These are phyloP conservation scores for Colletotrichum aenigma DNA, from an alignment of 2,329 filamentous ascomycete species.

Conservation along the genomic window DNA sequence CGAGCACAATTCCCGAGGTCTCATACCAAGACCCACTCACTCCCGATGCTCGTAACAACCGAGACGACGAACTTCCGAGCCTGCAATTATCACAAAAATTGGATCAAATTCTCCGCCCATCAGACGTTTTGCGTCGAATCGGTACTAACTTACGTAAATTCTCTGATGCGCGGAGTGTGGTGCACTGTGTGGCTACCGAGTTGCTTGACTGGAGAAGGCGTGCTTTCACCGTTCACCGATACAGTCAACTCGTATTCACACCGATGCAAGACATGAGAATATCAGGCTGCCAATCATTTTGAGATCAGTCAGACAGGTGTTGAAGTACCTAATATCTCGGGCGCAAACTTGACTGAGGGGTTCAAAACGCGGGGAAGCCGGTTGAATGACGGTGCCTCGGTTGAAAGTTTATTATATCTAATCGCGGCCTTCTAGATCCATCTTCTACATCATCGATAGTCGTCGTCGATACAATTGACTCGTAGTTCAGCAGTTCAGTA, in stretches of 20 bases:
- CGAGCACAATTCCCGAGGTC: neutral
- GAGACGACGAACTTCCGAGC: neutral
- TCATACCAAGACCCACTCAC: neutral
- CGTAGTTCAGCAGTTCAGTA: neutral
- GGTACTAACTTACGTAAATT: neutral
- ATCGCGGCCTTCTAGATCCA: neutral
- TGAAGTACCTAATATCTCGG: neutral
- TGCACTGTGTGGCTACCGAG: neutral
- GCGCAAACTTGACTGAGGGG: neutral
- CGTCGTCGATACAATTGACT: neutral
- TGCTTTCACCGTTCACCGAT: neutral
- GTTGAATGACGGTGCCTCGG: neutral
- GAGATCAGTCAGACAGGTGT: neutral
- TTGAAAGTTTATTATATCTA: neutral
- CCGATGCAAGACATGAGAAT: neutral
- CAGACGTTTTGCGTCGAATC: accelerated
- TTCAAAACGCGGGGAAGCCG: neutral
- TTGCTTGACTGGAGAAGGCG: neutral
- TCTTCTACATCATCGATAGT: neutral
- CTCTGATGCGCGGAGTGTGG: accelerated
- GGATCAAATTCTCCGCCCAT: neutral
- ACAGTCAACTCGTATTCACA: neutral
- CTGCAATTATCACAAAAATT: neutral
- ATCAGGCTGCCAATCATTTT: neutral
- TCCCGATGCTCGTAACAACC: neutral